A percentile compares a stretch with the other conserved stretches of the same genome.
These are phyloP conservation scores for Scleromitrula shiraiana DNA, from an alignment of 2,329 filamentous ascomycete species.

Conservation along the genomic window DNA sequence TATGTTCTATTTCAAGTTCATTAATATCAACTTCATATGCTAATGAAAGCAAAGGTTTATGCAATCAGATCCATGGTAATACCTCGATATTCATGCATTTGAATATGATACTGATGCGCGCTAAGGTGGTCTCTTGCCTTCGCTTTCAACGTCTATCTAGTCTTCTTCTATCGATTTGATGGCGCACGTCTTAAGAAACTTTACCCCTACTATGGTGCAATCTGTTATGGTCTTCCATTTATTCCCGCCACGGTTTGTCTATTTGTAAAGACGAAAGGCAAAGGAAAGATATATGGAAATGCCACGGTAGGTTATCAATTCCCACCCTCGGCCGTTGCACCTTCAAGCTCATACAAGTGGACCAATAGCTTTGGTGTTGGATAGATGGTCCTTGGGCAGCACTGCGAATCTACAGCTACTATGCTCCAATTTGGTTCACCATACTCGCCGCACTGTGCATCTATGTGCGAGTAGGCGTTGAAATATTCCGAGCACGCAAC, in stretches of 20 bases:
- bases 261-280: slow-evolving; percentile 35
- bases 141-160: slow-evolving; percentile 54
- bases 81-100: slow-evolving; percentile 36
- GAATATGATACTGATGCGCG: no score
- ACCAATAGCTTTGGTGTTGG: slow-evolving; percentile 74
- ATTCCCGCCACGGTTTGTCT: slow-evolving; percentile 47
- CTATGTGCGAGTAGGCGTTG: slow-evolving; percentile 55
- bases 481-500: slow-evolving; percentile 56
- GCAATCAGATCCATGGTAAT: no score
- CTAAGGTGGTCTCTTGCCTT: slow-evolving; percentile 50
- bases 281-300: slow-evolving; percentile 32
- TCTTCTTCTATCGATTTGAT: slow-evolving; percentile 49
- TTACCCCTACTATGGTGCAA: slow-evolving; percentile 45
- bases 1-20: slow-evolving; percentile 32
- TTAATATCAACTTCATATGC: no score
- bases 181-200: slow-evolving; percentile 41
- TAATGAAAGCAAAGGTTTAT: slow-evolving; percentile 56
- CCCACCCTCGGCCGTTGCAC: no score
- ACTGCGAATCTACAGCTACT: slow-evolving; percentile 67
- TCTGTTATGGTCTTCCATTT: slow-evolving; percentile 49
- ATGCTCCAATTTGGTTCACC: slow-evolving; percentile 60
- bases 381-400: slow-evolving; percentile 58
- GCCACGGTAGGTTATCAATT: slow-evolving; percentile 21
- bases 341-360: no score
- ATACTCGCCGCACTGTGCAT: slow-evolving; percentile 55